Conservation (phyloP, 768 basidiomycete species). For the Lentinula raphanica region DNA sequence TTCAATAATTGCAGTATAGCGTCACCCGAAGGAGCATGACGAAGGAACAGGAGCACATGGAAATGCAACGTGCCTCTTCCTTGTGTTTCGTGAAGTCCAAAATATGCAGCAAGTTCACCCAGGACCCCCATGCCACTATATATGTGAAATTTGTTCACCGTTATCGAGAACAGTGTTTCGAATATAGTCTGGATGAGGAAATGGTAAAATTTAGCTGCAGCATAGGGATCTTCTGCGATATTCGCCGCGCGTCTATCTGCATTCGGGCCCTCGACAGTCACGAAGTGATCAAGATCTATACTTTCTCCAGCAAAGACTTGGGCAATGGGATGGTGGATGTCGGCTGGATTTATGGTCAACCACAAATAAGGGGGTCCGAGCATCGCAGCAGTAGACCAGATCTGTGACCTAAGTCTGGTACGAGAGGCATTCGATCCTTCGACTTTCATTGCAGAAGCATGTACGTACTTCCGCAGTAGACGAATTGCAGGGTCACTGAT, state of each 20-base stretch:
- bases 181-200: too few relatives aligned
- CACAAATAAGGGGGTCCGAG: slow-evolving; percentile 27
- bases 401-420: slow-evolving; percentile 16
- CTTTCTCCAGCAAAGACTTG: slow-evolving; percentile 38
- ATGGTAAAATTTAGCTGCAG: slow-evolving; percentile 36
- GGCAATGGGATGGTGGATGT: slow-evolving; percentile 36
- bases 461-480: slow-evolving; percentile 20
- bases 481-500: slow-evolving; percentile 23
- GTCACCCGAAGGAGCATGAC: slow-evolving; percentile 19
- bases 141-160: too few relatives aligned
- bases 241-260: slow-evolving; percentile 13
- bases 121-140: slow-evolving; percentile 26
- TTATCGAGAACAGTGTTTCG: too few relatives aligned
- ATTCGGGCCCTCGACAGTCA: slow-evolving; percentile 19
- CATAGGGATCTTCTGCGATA: slow-evolving; percentile 35
- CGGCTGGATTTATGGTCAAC: slow-evolving; percentile 37
- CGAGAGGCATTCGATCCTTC: slow-evolving; percentile 28
- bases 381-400: slow-evolving; percentile 26
- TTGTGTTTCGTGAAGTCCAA: slow-evolving; percentile 34
- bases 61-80: slow-evolving; percentile 35
- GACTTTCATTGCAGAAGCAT: slow-evolving; percentile 18
- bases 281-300: slow-evolving; percentile 38
- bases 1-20: slow-evolving; percentile 18
- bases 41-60: slow-evolving; percentile 34
- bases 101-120: slow-evolving; percentile 11